Base-by-base conservation (phyloP, 371 early-diverging fungal genomes). In the Rhizopus arrhizus region DNA sequence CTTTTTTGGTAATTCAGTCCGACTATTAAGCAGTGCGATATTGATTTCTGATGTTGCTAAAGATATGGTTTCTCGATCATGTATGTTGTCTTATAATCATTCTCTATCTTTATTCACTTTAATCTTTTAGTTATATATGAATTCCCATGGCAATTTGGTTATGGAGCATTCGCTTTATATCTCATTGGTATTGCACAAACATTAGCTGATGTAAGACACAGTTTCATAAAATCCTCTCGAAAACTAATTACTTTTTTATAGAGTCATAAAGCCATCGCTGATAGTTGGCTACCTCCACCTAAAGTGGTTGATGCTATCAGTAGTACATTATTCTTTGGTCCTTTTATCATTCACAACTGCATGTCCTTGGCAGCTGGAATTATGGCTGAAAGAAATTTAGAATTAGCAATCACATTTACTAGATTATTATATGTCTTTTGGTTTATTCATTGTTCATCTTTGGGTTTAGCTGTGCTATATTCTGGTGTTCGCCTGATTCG, bases 271-370 rank as follows among this genome's bases (percentile, higher is more conserved):
- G 70, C 69, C 0, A 61, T 79, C 43, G 66, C 76, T 12, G 70
- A 58, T 11, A 74, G 73, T 36, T 79, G 80, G 80, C n/a, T 79
- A 13, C 80, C 80, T 12, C 71, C 77, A 1, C 70, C 80, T 9
- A 34, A 32, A 29, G 9, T 71, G 32, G 80, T 76, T 5, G 77
- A 79, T 56, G 41, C 72, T n/a, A 48, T 76, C 22, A 75, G 80
- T 5, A 57, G 69, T 22, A 64, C 65, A 7, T 59, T 74, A 22
- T 56, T 79, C 31, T 34, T 79, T 12, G 50, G 66, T n/a, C 80
- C 80, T 4, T 72, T 76, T 55, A 61, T 76, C 8, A 42, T 69
- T 31, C 72, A 79, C 38, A 79, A 76, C 40, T 50, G 65, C 15
- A 67, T 72, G 52, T 70, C 74, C 11, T 31, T 79, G n/a, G 55